phyloP scores from a whole-genome alignment of 768 basidiomycete genomes.

The Hydnum rufescens region DNA sequence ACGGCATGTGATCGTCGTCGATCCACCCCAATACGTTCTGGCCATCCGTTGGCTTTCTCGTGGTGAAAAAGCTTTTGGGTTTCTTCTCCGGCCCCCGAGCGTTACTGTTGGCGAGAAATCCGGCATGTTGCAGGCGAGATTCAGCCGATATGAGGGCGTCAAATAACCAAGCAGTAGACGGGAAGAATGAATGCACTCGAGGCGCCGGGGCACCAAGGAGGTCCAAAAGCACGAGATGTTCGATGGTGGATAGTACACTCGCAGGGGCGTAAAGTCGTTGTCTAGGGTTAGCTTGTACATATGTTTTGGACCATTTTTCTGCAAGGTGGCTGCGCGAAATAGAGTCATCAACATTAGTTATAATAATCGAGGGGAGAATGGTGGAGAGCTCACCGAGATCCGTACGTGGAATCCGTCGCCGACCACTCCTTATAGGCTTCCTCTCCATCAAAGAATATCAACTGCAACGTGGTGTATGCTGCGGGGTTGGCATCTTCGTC shows the following conservation, averaged over 20 bases:
- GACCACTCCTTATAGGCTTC: conserved; percentile 91
- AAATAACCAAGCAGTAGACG: conserved; percentile 86
- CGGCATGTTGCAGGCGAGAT: conserved; percentile 40
- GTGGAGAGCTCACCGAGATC: conserved; percentile 48
- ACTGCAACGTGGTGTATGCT: conserved; percentile 68
- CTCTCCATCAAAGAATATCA: conserved; percentile 95
- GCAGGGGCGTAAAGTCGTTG: conserved; percentile 23
- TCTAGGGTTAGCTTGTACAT: conserved; percentile 35
- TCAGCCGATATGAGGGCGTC: conserved; percentile 61
- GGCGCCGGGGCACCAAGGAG: conserved; percentile 68
- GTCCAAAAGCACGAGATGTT: conserved; percentile 84
- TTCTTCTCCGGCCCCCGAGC: neutral
- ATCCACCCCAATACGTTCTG: conserved; percentile 38
- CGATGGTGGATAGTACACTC: conserved; percentile 58
- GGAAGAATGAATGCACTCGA: conserved; percentile 57
- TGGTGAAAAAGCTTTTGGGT: conserved; percentile 38
- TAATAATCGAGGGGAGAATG: neutral
- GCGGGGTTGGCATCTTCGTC: conserved; percentile 44
- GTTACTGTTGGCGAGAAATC: conserved; percentile 26
- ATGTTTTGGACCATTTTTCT: conserved; percentile 57
- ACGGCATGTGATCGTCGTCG: conserved; percentile 89
- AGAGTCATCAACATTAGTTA: neutral
- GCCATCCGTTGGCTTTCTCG: conserved; percentile 9
- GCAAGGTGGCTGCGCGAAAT: conserved; percentile 54
- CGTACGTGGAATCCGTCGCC: conserved; percentile 76